Conservation (phyloP, 75 land plant species). For the Gnetum montanum region DNA sequence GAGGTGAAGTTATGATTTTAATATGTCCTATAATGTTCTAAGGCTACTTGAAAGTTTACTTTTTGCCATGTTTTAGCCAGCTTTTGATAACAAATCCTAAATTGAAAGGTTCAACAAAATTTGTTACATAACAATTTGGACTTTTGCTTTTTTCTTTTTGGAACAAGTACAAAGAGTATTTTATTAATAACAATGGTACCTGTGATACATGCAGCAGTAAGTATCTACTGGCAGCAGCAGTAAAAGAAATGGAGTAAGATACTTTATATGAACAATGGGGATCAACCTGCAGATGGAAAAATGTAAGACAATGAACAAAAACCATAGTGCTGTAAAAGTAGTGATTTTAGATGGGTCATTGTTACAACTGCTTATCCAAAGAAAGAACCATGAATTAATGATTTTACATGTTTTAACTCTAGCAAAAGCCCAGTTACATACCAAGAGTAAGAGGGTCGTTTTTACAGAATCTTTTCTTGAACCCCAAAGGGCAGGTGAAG, state of each 20-base stretch:
- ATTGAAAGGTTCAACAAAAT: too few species aligned
- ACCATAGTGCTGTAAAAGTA: too few species aligned
- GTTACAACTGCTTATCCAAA: too few species aligned
- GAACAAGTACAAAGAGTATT: background rate
- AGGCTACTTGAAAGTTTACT: too few species aligned
- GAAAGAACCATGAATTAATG: background rate
- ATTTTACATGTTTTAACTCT: background rate
- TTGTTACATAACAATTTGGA: too few species aligned
- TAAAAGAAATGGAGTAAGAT: slow-evolving; percentile 37
- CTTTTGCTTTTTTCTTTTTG: too few species aligned
- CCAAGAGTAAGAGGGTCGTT: slow-evolving; percentile 69
- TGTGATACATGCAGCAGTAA: slow-evolving; percentile 68
- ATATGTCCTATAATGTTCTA: too few species aligned
- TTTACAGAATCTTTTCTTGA: slow-evolving; percentile 46
- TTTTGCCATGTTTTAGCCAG: too few species aligned
- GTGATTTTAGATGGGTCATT: too few species aligned
- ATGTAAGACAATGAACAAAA: background rate
- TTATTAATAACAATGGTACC: slow-evolving; percentile 28
- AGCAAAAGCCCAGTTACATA: slow-evolving; percentile 13
- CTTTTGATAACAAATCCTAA: too few species aligned
- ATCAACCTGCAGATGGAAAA: slow-evolving; percentile 66
- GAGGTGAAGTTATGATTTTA: too few species aligned
- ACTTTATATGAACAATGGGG: slow-evolving; percentile 89
- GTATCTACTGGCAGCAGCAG: slow-evolving; percentile 67
- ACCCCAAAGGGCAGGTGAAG: slow-evolving; percentile 79